phyloP scores from a whole-genome alignment of 495 filamentous ascomycete species.

The Evernia prunastri region DNA sequence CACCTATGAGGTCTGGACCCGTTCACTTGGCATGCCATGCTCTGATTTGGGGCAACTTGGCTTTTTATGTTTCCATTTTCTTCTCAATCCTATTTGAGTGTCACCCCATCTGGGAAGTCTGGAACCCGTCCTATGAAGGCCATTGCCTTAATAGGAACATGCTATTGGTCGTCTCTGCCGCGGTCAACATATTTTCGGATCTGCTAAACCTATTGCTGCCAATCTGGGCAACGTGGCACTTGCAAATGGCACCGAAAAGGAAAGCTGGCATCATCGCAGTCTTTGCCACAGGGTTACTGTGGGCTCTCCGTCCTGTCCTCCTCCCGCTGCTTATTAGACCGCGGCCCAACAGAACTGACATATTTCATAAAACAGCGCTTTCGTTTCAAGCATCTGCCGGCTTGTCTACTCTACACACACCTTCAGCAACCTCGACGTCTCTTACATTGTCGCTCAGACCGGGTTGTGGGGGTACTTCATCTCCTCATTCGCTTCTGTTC shows the following conservation, averaged over 20 bases:
- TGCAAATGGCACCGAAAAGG: conserved; percentile 17
- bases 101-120: conserved; percentile 12
- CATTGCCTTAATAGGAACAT: conserved; percentile 10
- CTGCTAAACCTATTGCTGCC: conserved; percentile 18
- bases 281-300: conserved; percentile 16
- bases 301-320: neutral
- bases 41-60: conserved; percentile 22
- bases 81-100: conserved; percentile 26
- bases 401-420: conserved; percentile 10
- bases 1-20: conserved; percentile 12
- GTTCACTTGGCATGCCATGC: conserved; percentile 20
- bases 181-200: conserved; percentile 23
- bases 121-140: neutral
- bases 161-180: neutral
- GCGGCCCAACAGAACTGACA: neutral
- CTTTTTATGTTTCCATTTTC: conserved; percentile 16
- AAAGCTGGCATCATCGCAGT: conserved; percentile 10
- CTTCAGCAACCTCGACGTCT: neutral
- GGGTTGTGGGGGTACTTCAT: conserved; percentile 2
- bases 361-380: conserved; percentile 3
- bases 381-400: conserved; percentile 17
- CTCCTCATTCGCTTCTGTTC: too few relatives aligned
- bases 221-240: conserved; percentile 20
- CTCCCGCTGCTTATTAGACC: neutral
- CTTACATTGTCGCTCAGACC: conserved; percentile 2